These are phyloP conservation scores for Penicillium hordei DNA, from an alignment of 2,329 filamentous ascomycete genomes.

Conservation along the genomic window DNA sequence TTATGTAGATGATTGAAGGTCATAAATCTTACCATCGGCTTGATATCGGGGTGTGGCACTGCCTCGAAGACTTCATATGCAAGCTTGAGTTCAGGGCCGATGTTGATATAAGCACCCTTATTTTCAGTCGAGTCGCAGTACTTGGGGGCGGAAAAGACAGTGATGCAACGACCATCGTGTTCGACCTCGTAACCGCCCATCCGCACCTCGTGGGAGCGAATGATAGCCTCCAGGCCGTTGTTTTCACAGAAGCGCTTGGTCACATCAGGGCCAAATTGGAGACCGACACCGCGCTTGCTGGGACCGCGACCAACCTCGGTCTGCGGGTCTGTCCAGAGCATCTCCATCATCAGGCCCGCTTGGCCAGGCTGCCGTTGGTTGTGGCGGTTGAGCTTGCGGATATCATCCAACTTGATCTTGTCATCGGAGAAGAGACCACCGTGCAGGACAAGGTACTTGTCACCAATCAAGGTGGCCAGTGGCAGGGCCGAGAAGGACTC, in stretches of 20 bases:
- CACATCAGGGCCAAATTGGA: constrained; percentile 95
- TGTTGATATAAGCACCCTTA: constrained; percentile 97
- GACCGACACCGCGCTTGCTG: constrained; percentile 92
- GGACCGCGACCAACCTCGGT: constrained; percentile 80
- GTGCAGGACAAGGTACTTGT: constrained; percentile 88
- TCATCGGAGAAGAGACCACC: constrained; percentile 95
- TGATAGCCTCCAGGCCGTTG: constrained; percentile 91
- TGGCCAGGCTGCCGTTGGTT: constrained; percentile 91
- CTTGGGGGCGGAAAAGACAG: constrained; percentile 94
- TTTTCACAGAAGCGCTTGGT: constrained; percentile 96
- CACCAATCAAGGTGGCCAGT: constrained; percentile 84
- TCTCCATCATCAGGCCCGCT: constrained; percentile 98
- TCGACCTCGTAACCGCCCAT: constrained; percentile 99
- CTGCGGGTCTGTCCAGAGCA: constrained; percentile 99
- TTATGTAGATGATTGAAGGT: not conserved
- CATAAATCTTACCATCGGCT: constrained; percentile 67
- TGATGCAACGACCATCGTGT: constrained; percentile 93
- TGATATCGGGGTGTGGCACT: constrained; percentile 92
- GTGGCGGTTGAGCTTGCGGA: constrained; percentile 88
- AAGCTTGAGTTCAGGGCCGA: constrained; percentile 87
- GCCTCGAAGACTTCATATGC: constrained; percentile 92
- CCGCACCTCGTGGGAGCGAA: constrained; percentile 94
- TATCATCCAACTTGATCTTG: constrained; percentile 86
- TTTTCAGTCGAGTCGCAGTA: constrained; percentile 99
- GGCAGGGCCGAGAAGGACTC: constrained; percentile 96